A percentile compares a stretch with the other conserved stretches of the same genome.
phyloP scores from a whole-genome alignment of 1,284 basidiomycete species.

The Ganoderma boninense region DNA sequence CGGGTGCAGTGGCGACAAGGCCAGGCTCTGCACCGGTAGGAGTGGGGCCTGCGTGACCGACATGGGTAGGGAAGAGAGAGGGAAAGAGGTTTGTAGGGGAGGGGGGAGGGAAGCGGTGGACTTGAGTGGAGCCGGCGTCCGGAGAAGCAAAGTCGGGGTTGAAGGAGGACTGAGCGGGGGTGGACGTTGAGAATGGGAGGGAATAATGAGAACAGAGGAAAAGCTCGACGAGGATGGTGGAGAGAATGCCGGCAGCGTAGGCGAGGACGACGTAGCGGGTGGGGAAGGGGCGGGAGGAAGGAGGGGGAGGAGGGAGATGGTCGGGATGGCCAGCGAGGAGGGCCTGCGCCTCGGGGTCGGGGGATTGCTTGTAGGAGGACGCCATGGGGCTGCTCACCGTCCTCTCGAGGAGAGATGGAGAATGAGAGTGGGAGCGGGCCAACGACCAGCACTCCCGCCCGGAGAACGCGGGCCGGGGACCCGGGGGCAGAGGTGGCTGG shows the following conservation, averaged over 20 bases:
- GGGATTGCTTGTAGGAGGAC: constrained; percentile 25
- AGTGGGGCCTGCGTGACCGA: constrained; percentile 85
- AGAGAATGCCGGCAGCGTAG: constrained; percentile 30
- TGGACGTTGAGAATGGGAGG: neutral
- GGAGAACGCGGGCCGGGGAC: constrained; percentile 6
- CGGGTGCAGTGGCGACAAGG: constrained; percentile 79
- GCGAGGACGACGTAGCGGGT: constrained; percentile 28
- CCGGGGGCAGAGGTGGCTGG: neutral
- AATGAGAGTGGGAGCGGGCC: neutral
- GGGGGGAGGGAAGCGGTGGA: constrained; percentile 75
- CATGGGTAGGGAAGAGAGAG: constrained; percentile 74
- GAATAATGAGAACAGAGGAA: constrained; percentile 28
- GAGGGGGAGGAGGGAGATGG: constrained; percentile 2
- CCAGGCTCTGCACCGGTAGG: constrained; percentile 87
- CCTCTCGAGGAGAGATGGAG: neutral
- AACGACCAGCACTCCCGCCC: too few species aligned
- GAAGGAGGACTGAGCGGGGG: neutral
- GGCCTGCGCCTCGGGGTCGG: constrained; percentile 28
- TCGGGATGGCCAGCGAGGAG: constrained; percentile 26
- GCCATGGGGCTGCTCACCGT: constrained; percentile 16
- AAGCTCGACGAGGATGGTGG: constrained; percentile 30
- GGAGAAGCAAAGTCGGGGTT: constrained; percentile 54
- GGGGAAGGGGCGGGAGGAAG: constrained; percentile 20
- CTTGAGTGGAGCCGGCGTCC: constrained; percentile 74
- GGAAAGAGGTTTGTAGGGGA: constrained; percentile 76